Base-by-base conservation (phyloP, 257 asterid genomes). In the Hygrophila difformis region DNA sequence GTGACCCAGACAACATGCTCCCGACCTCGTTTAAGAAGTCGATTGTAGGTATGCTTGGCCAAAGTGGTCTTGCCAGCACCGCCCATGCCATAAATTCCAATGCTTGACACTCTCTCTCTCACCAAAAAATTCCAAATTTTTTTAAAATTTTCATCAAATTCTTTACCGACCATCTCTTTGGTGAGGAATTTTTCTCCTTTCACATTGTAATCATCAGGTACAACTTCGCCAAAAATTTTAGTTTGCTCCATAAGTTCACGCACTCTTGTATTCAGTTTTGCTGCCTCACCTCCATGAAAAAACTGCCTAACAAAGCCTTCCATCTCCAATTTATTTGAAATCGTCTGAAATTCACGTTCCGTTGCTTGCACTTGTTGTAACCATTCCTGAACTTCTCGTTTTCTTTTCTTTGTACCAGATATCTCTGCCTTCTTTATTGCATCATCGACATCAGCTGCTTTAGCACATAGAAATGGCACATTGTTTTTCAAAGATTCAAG, bases 61-160 rank as follows among this genome's bases (percentile, higher is more conserved):
- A 60, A 13, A 6, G 60, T 37, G 9, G 60, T 60, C 22, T 60
- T 60, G 18, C 66, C 66, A 6, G 51, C 55, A 4, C 66, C 66
- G 4, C 36, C 57, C 37, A 60, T 52, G 15, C 66, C 66, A 28
- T 36, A 60, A 8, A 60, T 52, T 39, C 66, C 66, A 44, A 52
- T 38, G 42, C 66, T 51, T 11, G 6, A 5, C 9, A 24, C 33
- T 13, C 7, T 19, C 18, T 24, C 55, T 12, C 12, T 45, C 42
- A 35, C 18, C 47, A 60, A 44, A 8, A 40, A 36, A 1, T 31
- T 12, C 44, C 54, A 44, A 37, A 60, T 60, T 26, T 40, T 46
- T 51, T 24, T 7, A 18, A 42, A 51, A 24, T 48, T 44, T 50
- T 18, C 9, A 21, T 28, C 42, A 35, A 47, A 49, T 49, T 36